A percentile compares a stretch with the other conserved stretches of the same genome.
Evolutionary conservation across 768 basidiomycete genomes (phyloP).

Genomic region (Lactarius evosmus): DNA sequence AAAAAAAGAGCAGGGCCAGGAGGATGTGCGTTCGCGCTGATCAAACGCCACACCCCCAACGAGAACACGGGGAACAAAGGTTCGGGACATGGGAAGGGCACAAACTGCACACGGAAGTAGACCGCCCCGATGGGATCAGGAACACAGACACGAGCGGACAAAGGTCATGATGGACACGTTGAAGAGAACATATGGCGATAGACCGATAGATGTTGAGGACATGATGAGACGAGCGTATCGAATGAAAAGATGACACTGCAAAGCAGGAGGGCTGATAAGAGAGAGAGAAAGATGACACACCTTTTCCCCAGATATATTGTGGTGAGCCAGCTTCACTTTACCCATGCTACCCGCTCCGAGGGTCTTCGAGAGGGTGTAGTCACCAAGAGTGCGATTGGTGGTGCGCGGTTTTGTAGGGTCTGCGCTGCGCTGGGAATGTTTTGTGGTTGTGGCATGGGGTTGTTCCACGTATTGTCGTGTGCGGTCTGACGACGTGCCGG

Average conservation of each 20-base stretch:
- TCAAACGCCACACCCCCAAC: background rate
- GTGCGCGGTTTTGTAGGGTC: constrained; percentile 33
- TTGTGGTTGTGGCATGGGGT: constrained; percentile 17
- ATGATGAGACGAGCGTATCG: background rate
- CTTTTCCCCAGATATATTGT: constrained; percentile 88
- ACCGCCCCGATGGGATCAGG: background rate
- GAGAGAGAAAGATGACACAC: constrained; percentile 52
- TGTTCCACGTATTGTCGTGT: constrained; percentile 30
- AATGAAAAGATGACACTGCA: background rate
- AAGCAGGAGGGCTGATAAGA: constrained; percentile 50
- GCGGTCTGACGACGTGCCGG: constrained; percentile 32
- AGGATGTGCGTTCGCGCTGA: background rate
- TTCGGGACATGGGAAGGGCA: background rate
- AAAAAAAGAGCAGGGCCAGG: background rate
- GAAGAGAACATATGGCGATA: background rate
- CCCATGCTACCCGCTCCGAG: constrained; percentile 98
- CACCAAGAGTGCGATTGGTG: constrained; percentile 68
- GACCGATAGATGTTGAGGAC: background rate
- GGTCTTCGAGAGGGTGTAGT: constrained; percentile 95
- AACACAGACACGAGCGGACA: background rate
- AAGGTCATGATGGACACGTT: background rate
- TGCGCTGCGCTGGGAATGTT: constrained; percentile 25
- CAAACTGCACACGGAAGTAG: background rate
- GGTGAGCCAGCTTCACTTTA: constrained; percentile 94
- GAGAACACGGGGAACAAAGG: background rate